Evolutionary conservation across 768 basidiomycete species (phyloP).

Genomic region (Lactarius hengduanensis): DNA sequence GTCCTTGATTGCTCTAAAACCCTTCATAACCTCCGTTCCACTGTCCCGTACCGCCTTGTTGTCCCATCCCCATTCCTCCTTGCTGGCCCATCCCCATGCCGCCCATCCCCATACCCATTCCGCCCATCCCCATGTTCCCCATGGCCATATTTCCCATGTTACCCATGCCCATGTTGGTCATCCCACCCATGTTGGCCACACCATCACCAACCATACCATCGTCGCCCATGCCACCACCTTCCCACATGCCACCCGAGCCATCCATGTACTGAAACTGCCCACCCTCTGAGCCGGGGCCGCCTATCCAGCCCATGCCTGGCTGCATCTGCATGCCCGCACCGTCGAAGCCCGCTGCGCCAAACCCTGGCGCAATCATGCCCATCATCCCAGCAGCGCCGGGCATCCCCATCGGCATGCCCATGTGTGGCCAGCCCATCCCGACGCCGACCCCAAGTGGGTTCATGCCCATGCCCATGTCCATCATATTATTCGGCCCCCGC

Average conservation of each 20-base stretch:
- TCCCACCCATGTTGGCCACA: slow-evolving; percentile 27
- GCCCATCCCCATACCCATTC: slow-evolving; percentile 28
- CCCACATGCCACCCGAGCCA: slow-evolving; percentile 37
- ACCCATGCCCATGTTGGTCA: slow-evolving; percentile 31
- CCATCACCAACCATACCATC: slow-evolving; percentile 35
- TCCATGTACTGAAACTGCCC: slow-evolving; percentile 32
- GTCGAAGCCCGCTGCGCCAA: slow-evolving; percentile 2
- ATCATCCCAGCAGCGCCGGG: slow-evolving; percentile 28
- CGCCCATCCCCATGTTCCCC: slow-evolving; percentile 25
- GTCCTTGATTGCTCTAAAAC: slow-evolving; percentile 6
- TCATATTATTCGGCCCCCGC: slow-evolving; percentile 32
- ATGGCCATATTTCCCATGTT: slow-evolving; percentile 30
- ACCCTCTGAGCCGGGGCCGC: neutral
- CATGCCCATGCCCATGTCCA: slow-evolving; percentile 23
- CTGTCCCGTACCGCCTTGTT: slow-evolving; percentile 18
- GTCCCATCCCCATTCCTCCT: slow-evolving; percentile 27
- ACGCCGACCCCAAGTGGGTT: slow-evolving; percentile 31
- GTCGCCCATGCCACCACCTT: slow-evolving; percentile 38
- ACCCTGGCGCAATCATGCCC: slow-evolving; percentile 24
- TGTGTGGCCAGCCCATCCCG: slow-evolving; percentile 31
- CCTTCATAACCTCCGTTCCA: slow-evolving; percentile 29
- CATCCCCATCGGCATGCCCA: slow-evolving; percentile 29
- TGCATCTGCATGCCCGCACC: slow-evolving; percentile 10
- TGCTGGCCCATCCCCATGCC: slow-evolving; percentile 28
- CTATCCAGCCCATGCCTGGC: slow-evolving; percentile 38